A percentile compares a stretch with the other conserved stretches of the same genome.
Conservation (phyloP, 2,329 filamentous ascomycete species). For the Beauveria caledonica region DNA sequence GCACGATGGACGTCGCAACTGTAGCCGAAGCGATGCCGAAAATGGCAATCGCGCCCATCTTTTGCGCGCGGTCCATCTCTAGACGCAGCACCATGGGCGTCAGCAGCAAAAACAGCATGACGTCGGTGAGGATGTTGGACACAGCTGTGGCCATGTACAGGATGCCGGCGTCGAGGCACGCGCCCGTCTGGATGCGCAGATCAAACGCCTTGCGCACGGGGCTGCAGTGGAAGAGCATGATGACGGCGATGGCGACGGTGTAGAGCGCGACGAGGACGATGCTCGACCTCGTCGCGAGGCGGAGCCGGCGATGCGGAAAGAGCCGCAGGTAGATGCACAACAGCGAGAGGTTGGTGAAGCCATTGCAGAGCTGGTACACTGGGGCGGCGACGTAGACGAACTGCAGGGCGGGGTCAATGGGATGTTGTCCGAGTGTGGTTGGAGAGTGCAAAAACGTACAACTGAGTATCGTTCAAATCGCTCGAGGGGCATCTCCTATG, state of each 20-base stretch:
- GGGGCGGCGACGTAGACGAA: conserved; percentile 19
- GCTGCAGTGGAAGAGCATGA: conserved; percentile 19
- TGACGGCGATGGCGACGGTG: conserved; percentile 19
- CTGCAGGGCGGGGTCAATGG: not conserved
- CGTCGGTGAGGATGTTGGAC: conserved; percentile 12
- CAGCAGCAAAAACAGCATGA: conserved; percentile 37
- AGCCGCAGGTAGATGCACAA: conserved; percentile 29
- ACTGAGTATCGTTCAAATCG: conserved; percentile 16
- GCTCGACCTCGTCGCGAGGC: conserved; percentile 20
- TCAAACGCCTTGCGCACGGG: conserved; percentile 19
- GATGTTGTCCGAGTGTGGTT: too few species aligned
- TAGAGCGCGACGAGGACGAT: conserved; percentile 24
- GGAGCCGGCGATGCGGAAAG: conserved; percentile 26
- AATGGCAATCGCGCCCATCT: conserved; percentile 32
- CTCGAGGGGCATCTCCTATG: conserved; percentile 18
- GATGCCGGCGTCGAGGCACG: conserved; percentile 34
- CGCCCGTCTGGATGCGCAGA: conserved; percentile 17
- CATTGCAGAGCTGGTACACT: conserved; percentile 27
- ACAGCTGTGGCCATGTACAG: conserved; percentile 41
- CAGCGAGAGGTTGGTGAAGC: conserved; percentile 29
- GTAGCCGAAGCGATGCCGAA: conserved; percentile 34
- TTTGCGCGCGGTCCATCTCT: conserved; percentile 36
- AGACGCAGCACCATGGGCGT: conserved; percentile 35
- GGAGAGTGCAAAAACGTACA: conserved; percentile 9
- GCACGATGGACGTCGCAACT: conserved; percentile 24